Base-by-base conservation (phyloP, 768 basidiomycete species). In the Sutorius australiensis region DNA sequence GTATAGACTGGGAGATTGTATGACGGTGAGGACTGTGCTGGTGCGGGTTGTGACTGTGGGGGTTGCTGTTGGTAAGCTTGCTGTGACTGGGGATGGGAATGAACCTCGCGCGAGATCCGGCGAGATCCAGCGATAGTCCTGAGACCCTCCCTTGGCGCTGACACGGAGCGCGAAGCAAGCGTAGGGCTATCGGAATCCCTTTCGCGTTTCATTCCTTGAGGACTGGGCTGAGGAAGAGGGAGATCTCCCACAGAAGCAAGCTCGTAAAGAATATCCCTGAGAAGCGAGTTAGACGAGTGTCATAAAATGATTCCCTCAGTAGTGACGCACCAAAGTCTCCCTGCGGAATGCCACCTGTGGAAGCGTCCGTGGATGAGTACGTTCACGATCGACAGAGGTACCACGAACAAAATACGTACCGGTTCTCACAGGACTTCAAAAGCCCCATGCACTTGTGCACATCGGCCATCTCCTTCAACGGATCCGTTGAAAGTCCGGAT, bases 241-340 rank as follows among this genome's bases (percentile, higher is more conserved):
- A 89, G 73, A 21, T 88, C 84, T 2, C 87, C 86, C 5, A 83
- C 85, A 0, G 78, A 83, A 4, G 87, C 84, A 1, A 89, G 73
- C 57, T 89, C 86, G 57, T 81, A 87, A 17, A 89, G 68, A 38
- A 89, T 79, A 59, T 88, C 86, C 86, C 87, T 87, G 11, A 46
- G 39, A 5, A 1, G 24, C 13, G 1, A 27, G 46, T n/a, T 2
- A n/a, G 34, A 17, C 17, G 13, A 21, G 21, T 8, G 16, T 21
- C 28, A 27, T 37, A n/a, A 38, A 30, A 30, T 19, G 9, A 37
- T 28, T 17, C 13, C 2, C 8, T 13, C 8, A 24, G 43, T 37
- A 24, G 17, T 32, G 34, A 63, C 76, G 44, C 47, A 81, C 79
- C 79, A 78, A 40, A 81, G 60, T 48, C 78, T 68, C 14, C 80